Percentiles rank a stretch among this genome's conserved stretches.
These are phyloP conservation scores for Chimonanthus praecox DNA, from an alignment of 164 flowering plant species.

Conservation along the genomic window DNA sequence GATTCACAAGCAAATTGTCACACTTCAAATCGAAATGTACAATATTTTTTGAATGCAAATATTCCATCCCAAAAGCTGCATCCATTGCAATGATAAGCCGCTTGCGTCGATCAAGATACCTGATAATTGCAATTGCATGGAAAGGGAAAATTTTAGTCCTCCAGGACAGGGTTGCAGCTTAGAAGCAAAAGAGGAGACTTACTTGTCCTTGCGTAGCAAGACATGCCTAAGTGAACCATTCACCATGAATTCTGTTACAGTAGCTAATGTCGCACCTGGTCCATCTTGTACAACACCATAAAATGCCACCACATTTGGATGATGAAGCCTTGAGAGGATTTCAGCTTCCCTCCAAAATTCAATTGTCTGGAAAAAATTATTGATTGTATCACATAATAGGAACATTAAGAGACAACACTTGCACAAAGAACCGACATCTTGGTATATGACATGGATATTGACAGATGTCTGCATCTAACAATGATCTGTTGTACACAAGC, in stretches of 20 bases:
- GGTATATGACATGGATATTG: neutral
- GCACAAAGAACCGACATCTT: neutral
- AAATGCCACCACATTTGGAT: slow-evolving; percentile 95
- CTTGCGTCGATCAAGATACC: slow-evolving; percentile 88
- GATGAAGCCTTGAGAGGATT: slow-evolving; percentile 93
- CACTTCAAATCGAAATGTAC: slow-evolving; percentile 96
- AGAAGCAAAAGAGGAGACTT: slow-evolving; percentile 4
- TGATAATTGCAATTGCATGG: slow-evolving; percentile 18
- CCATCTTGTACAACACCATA: slow-evolving; percentile 98
- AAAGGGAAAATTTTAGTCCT: neutral
- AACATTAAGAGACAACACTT: neutral
- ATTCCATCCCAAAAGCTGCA: slow-evolving; percentile 99
- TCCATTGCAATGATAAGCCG: slow-evolving; percentile 89
- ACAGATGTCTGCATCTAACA: neutral
- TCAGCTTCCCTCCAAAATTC: slow-evolving; percentile 98
- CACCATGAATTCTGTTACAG: slow-evolving; percentile 94
- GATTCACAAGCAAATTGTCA: slow-evolving; percentile 87
- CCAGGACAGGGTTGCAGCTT: slow-evolving; percentile 1
- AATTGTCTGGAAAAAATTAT: slow-evolving; percentile 37
- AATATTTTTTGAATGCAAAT: slow-evolving; percentile 86
- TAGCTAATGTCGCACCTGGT: slow-evolving; percentile 90
- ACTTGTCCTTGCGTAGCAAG: slow-evolving; percentile 85
- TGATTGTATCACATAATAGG: neutral
- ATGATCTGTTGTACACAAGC: neutral
- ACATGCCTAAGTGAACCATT: slow-evolving; percentile 97